Percentiles rank a stretch among this genome's conserved stretches.
phyloP scores from a whole-genome alignment of 2,329 filamentous ascomycete species.

The Colletotrichum chlorophyti region DNA sequence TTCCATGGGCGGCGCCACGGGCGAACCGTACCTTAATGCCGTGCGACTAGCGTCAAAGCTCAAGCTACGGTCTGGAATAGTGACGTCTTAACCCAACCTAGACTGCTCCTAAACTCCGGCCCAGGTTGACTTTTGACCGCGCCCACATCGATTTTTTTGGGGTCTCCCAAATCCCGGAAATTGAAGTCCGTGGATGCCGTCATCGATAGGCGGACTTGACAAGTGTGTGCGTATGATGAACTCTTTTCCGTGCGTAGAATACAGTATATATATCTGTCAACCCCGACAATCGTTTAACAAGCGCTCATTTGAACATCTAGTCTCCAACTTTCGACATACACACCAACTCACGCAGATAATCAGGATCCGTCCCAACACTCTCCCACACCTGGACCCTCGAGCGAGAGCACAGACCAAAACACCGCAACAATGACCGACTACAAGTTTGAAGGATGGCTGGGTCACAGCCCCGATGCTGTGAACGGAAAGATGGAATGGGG shows the following conservation, averaged over 20 bases:
- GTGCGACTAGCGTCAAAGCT: no score
- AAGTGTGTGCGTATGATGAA: conserved; percentile 11
- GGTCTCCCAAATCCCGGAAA: no score
- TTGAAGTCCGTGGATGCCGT: conserved; percentile 22
- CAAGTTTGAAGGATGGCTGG: conserved; percentile 61
- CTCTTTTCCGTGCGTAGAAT: neutral
- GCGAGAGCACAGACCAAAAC: neutral
- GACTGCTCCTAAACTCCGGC: conserved; percentile 9
- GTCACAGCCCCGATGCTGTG: conserved; percentile 45
- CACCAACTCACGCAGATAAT: no score
- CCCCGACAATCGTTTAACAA: neutral
- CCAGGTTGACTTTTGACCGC: no score
- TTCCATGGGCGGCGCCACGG: neutral
- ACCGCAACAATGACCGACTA: conserved; percentile 42
- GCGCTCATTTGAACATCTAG: no score
- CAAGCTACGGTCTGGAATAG: conserved; percentile 1
- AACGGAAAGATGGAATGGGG: conserved; percentile 62
- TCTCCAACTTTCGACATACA: neutral
- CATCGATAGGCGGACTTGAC: conserved; percentile 5
- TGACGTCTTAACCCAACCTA: conserved; percentile 20
- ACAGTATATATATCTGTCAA: neutral
- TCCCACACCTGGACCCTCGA: neutral
- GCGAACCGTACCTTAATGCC: neutral
- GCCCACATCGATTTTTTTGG: no score
- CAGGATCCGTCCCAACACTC: neutral